Evolutionary conservation across 129 eudicot genomes (phyloP), one percentile per base, ranked within the genome.

Genomic region (Lactuca saligna): DNA sequence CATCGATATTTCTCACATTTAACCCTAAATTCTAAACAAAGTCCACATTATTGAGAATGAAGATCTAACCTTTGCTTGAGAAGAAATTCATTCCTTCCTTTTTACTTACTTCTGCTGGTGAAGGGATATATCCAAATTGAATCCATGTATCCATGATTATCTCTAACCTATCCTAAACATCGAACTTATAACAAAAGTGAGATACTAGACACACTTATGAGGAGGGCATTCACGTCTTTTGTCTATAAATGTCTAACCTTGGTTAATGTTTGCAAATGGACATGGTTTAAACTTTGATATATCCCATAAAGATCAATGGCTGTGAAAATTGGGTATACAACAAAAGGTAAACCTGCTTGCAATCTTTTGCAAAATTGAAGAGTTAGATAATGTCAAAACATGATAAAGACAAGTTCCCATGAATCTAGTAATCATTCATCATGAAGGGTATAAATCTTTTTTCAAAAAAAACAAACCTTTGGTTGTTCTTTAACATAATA

Each of bases 91-190:
- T 70, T 41, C 96, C 98, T 82, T 92, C 96, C 70, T 38, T 78
- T 75, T 74, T 68, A 81, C 98, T 92, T 66, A 84, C 90, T 80
- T 92, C 89, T 61, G 95, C 96, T 15, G 98, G 98, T 69, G 96
- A 84, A 35, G 95, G 98, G 35, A 92, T 78, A 70, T 75, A 82
- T 50, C 88, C 87, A 15, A 57, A 67, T 41, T 79, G 63, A 66
- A 92, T 80, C 91, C 89, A 92, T 13, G 80, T 82, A 69, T 82
- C 75, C 76, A 92, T 71, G 71, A 92, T 88, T 32, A 81, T 76
- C 85, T 88, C 96, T 65, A 92, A 91, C 74, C 96, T 86, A 81
- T 86, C 96, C 98, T 92, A 87, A 57, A 88, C 33, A 79, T 66
- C 60, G 70, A 63, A 74, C 20, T 54, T 35, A 34, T 42, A 14